phyloP scores from a whole-genome alignment of 371 early-diverging fungal genomes.

The Choanephora cucurbitarum region DNA sequence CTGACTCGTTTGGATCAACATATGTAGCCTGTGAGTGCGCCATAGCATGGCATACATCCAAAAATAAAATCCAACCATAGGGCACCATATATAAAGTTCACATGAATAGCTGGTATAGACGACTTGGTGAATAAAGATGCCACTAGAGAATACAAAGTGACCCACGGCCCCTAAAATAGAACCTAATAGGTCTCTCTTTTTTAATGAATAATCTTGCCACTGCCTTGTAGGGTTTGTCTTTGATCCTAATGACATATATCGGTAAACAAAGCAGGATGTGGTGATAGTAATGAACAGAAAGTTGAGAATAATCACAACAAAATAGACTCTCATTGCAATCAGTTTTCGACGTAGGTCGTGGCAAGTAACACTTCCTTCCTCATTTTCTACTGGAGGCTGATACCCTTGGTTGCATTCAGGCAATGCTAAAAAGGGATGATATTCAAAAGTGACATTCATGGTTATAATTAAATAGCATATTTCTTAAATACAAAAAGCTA shows the following conservation, averaged over 20 bases:
- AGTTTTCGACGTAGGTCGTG: slow-evolving; percentile 6
- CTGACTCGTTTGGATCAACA: slow-evolving; percentile 11
- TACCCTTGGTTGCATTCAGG: neutral
- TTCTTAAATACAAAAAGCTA: neutral
- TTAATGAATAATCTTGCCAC: slow-evolving; percentile 20
- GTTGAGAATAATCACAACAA: slow-evolving; percentile 11
- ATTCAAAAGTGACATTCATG: neutral
- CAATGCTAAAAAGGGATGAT: neutral
- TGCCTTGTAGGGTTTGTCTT: slow-evolving; percentile 9
- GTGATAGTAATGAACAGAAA: slow-evolving; percentile 12
- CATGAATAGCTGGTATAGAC: slow-evolving; percentile 7
- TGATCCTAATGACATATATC: neutral
- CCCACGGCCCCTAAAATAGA: slow-evolving; percentile 12
- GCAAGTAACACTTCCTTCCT: neutral
- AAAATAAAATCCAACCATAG: slow-evolving; percentile 13
- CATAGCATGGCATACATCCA: slow-evolving; percentile 21
- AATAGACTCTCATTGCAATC: slow-evolving; percentile 15
- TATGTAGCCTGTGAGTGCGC: slow-evolving; percentile 15
- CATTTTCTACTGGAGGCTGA: neutral
- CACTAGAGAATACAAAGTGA: slow-evolving; percentile 11
- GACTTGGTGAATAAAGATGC: slow-evolving; percentile 8
- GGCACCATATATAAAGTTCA: slow-evolving; percentile 20
- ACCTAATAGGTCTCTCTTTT: slow-evolving; percentile 15
- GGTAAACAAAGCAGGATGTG: slow-evolving; percentile 10
- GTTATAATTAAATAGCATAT: neutral